Evolutionary conservation across 2,329 filamentous ascomycete genomes (phyloP), one percentile per base, ranked within the genome.

Genomic region (Ophiostoma ips): DNA sequence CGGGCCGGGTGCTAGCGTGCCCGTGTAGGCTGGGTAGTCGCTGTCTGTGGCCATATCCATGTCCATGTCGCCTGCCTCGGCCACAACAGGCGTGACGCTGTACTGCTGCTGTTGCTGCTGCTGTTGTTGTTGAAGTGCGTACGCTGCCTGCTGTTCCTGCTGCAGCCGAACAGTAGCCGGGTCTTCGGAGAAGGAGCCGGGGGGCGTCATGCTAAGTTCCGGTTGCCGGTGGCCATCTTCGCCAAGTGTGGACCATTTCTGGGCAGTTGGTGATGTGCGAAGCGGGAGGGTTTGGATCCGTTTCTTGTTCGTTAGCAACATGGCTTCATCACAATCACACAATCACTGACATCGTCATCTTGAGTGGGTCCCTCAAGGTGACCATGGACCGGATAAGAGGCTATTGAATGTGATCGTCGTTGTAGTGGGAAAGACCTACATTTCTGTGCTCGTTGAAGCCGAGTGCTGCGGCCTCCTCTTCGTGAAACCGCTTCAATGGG

Each of bases 231-330:
- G 61, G 48, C 56, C 51, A 31, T 50, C 53, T 12, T 52, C 51
- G 19, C 40, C 44, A 1, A 60, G 54, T 48, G 64, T 60, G 6
- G 60, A 53, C 59, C 63, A 64, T 58, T 63, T 62, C 49, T 63
- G 64, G 9, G 66, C 60, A 35, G 60, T 61, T 38, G 70, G 70
- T 30, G 70, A 71, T 10, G 66, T 68, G 52, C 72, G 68, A 13
- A 76, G 60, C 12, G 73, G 73, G 5, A 77, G 68, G 41, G 71
- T 69, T 51, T 76, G 73, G 15, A 76, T 54, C 36, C 74, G 71
- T 71, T 77, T 77, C 73, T 77, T 49, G 34, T 34, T 35, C 61
- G 55, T 41, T 48, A 46, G 31, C 2, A 31, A 4, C n/a, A n/a
- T n/a, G n/a, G n/a, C n/a, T n/a, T 16, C 10, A 41, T 41, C 6